Evolutionary conservation across 345 rosid genomes (phyloP).

Genomic region (Hypericum perforatum): DNA sequence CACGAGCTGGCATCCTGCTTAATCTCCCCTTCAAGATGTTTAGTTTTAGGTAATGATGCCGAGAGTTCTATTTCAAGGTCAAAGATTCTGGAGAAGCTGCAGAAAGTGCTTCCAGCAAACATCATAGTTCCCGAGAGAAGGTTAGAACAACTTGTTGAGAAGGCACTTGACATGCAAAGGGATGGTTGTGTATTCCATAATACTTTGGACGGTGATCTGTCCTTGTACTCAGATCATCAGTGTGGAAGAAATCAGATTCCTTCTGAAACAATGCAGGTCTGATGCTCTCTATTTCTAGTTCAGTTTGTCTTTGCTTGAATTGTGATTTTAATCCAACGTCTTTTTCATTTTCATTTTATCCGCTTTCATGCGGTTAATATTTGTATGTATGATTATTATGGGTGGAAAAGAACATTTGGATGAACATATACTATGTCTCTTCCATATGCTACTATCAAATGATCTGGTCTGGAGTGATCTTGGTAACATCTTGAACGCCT

Average conservation of each 20-base stretch:
- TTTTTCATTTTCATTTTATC: neutral
- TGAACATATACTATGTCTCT: no score
- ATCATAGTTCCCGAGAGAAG: slow-evolving; percentile 50
- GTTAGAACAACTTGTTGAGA: slow-evolving; percentile 57
- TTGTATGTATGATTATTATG: no score
- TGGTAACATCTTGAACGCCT: no score
- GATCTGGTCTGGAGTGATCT: no score
- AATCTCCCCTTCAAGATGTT: slow-evolving; percentile 26
- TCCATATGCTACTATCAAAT: no score
- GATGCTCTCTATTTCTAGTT: neutral
- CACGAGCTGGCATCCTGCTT: slow-evolving; percentile 39
- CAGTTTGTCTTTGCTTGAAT: neutral
- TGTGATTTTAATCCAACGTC: neutral
- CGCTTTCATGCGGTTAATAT: no score
- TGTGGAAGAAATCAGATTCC: slow-evolving; percentile 57
- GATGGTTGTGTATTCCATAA: slow-evolving; percentile 54
- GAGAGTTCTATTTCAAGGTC: slow-evolving; percentile 31
- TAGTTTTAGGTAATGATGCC: slow-evolving; percentile 14
- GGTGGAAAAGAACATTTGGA: no score
- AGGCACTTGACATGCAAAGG: slow-evolving; percentile 50
- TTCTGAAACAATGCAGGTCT: slow-evolving; percentile 53
- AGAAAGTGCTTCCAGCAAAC: slow-evolving; percentile 43
- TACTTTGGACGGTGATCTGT: slow-evolving; percentile 39
- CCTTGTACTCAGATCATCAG: slow-evolving; percentile 54
- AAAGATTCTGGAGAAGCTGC: slow-evolving; percentile 44